These are phyloP conservation scores for Stagonosporopsis vannaccii DNA, from an alignment of 2,329 filamentous ascomycete genomes.

Conservation along the genomic window DNA sequence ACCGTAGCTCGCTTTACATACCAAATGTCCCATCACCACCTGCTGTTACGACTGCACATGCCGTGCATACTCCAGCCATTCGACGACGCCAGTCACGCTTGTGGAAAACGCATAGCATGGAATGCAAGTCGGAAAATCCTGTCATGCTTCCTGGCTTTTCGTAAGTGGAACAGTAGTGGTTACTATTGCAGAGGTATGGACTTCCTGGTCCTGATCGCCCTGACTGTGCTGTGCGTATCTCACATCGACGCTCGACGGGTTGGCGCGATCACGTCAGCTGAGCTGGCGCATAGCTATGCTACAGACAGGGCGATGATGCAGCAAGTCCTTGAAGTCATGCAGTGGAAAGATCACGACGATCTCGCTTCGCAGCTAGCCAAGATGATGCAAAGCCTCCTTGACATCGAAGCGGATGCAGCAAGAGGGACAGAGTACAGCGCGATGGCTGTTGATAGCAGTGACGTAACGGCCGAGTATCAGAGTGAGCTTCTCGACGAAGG, in stretches of 20 bases:
- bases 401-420: constrained; percentile 23
- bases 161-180: constrained; percentile 12
- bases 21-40: constrained; percentile 27
- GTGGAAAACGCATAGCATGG: constrained; percentile 20
- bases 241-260: constrained; percentile 23
- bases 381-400: constrained; percentile 23
- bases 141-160: constrained; percentile 21
- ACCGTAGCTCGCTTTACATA: constrained; percentile 15
- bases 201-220: constrained; percentile 31
- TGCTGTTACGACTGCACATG: constrained; percentile 27
- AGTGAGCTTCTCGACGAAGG: constrained; percentile 22
- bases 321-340: constrained; percentile 21
- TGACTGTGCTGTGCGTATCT: constrained; percentile 26
- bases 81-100: constrained; percentile 3
- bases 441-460: constrained; percentile 21
- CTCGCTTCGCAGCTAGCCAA: constrained; percentile 20
- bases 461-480: constrained; percentile 29
- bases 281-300: constrained; percentile 23
- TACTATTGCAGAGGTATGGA: constrained; percentile 25
- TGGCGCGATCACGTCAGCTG: background rate
- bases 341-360: constrained; percentile 11
- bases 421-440: constrained; percentile 21
- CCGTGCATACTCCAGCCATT: constrained; percentile 23
- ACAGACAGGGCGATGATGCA: constrained; percentile 28
- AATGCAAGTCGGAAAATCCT: constrained; percentile 26